These are phyloP conservation scores for Gastrolobium villosum DNA, from an alignment of 306 rosid genomes.

Conservation along the genomic window DNA sequence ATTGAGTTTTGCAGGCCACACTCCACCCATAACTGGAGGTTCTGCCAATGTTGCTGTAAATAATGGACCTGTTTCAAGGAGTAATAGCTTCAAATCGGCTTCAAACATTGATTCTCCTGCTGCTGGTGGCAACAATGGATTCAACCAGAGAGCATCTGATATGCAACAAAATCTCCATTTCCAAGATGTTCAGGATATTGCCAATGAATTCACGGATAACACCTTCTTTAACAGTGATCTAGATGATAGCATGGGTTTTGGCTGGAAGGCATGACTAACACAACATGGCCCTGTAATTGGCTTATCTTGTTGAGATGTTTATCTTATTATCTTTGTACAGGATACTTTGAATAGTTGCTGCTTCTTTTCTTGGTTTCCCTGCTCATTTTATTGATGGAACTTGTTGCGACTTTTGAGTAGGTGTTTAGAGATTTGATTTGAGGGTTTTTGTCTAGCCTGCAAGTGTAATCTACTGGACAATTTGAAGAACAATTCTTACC, in stretches of 20 bases:
- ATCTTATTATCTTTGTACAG: conserved; percentile 76
- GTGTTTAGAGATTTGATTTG: conserved; percentile 54
- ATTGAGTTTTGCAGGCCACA: conserved; percentile 63
- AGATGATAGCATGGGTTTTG: conserved; percentile 79
- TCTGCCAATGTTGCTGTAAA: conserved; percentile 60
- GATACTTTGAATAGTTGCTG: conserved; percentile 63
- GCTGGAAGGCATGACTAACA: conserved; percentile 89
- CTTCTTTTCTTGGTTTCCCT: conserved; percentile 3
- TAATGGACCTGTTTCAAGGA: conserved; percentile 76
- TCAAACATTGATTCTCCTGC: conserved; percentile 87
- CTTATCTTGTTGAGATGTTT: conserved; percentile 53
- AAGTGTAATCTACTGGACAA: conserved; percentile 78
- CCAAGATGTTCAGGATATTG: conserved; percentile 77
- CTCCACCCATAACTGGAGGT: conserved; percentile 53
- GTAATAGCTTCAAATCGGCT: conserved; percentile 91
- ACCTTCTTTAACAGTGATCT: conserved; percentile 78
- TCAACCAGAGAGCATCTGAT: conserved; percentile 79
- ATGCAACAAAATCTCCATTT: conserved; percentile 69
- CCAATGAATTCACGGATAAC: conserved; percentile 74
- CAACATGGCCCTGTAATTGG: conserved; percentile 58
- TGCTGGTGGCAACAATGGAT: conserved; percentile 74
- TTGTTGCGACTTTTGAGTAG: conserved; percentile 62
- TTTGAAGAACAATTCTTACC: conserved; percentile 40
- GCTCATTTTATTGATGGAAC: conserved; percentile 45
- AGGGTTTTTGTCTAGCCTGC: conserved; percentile 61